These are phyloP conservation scores for Phytophthora pinifolia DNA, from an alignment of 352 stramenopile species.

Conservation along the genomic window DNA sequence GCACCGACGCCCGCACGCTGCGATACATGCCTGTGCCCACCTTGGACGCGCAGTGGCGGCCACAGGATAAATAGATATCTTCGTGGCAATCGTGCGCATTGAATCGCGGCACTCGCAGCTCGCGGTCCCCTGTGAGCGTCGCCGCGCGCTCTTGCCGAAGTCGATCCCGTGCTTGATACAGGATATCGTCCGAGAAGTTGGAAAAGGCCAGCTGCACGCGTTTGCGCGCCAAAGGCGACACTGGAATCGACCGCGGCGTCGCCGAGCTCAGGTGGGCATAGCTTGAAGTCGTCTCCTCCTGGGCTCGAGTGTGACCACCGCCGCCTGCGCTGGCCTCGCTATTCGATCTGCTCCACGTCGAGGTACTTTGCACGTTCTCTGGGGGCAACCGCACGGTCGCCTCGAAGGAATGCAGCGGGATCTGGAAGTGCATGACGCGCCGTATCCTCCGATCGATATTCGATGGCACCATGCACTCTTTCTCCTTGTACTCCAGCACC, in stretches of 20 bases:
- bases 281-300: conserved; percentile 40
- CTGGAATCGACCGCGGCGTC: conserved; percentile 83
- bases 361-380: conserved; percentile 20
- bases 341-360: conserved; percentile 16
- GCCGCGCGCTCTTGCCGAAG: conserved; percentile 72
- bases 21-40: conserved; percentile 72
- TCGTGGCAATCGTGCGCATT: conserved; percentile 80
- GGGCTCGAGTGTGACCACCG: conserved; percentile 19
- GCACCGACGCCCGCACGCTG: conserved; percentile 66
- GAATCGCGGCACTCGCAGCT: conserved; percentile 69
- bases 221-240: conserved; percentile 67
- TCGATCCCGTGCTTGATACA: conserved; percentile 81
- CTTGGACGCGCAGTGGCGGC: conserved; percentile 82
- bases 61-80: conserved; percentile 87
- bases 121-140: conserved; percentile 59
- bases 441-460: conserved; percentile 88
- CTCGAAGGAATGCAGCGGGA: conserved; percentile 82
- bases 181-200: conserved; percentile 82
- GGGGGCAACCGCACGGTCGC: conserved; percentile 75
- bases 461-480: conserved; percentile 76
- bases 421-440: conserved; percentile 88
- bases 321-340: conserved; percentile 21
- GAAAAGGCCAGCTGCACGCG: conserved; percentile 78
- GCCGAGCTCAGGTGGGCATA: conserved; percentile 48
- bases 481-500: conserved; percentile 86